Percentiles rank a stretch among this genome's conserved stretches.
Conservation (phyloP, 805 yeast species). For the Phaffomyces opuntiae region DNA sequence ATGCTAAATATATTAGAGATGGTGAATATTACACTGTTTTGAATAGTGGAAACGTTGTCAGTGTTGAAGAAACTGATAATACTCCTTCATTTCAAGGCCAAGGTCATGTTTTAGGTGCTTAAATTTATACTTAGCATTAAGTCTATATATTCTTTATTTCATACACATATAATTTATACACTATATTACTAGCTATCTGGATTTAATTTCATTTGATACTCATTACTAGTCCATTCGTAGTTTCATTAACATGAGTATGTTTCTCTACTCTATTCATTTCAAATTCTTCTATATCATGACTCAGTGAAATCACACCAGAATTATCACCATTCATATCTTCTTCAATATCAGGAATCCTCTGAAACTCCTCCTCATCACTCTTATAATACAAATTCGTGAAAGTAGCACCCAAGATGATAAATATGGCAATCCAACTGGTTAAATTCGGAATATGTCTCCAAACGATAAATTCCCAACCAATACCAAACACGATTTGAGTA, state of each 20-base stretch:
- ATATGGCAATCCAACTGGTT: background rate
- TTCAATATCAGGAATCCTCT: background rate
- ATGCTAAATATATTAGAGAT: conserved; percentile 40
- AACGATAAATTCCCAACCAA: conserved; percentile 58
- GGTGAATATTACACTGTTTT: conserved; percentile 25
- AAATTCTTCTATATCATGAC: background rate
- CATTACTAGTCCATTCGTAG: too few relatives aligned
- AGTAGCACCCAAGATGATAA: background rate
- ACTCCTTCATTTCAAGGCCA: conserved; percentile 16
- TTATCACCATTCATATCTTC: background rate
- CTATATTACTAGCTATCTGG: too few relatives aligned
- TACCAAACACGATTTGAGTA: conserved; percentile 65
- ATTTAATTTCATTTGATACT: too few relatives aligned
- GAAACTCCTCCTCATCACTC: background rate
- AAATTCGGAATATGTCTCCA: conserved; percentile 42
- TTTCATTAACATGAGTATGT: too few relatives aligned
- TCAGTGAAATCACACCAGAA: background rate
- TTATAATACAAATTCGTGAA: background rate
- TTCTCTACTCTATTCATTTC: too few relatives aligned
- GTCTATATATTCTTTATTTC: too few relatives aligned
- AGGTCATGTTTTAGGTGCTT: conserved; percentile 18
- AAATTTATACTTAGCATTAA: background rate
- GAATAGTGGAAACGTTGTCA: conserved; percentile 9
- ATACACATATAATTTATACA: too few relatives aligned
- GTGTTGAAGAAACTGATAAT: conserved; percentile 1